These are phyloP conservation scores for Kalaharituber pfeilii DNA, from an alignment of 2,329 filamentous ascomycete genomes.

Conservation along the genomic window DNA sequence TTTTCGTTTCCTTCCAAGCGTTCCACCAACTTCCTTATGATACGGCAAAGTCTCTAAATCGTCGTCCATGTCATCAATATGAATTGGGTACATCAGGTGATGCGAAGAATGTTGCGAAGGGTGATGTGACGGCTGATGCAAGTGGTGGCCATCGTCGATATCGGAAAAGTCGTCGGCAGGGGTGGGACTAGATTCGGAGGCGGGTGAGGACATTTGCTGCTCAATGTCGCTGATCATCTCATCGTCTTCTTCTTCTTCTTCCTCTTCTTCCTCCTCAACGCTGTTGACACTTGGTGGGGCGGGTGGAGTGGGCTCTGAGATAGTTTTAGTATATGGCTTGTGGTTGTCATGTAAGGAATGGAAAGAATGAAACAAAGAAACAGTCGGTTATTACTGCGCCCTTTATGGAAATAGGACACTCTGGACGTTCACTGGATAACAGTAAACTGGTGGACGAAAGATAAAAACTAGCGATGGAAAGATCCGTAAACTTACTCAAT, in stretches of 20 bases:
- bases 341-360: not conserved
- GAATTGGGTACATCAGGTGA: not conserved
- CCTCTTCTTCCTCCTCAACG: conserved; percentile 15
- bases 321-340: too few species aligned
- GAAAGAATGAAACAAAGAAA: not conserved
- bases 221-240: conserved; percentile 16
- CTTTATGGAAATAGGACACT: too few species aligned
- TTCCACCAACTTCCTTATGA: conserved; percentile 7
- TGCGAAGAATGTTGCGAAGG: conserved; percentile 14
- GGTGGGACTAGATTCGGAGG: conserved; percentile 15
- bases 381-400: too few species aligned
- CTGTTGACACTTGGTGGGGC: conserved; percentile 16
- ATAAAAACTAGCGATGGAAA: not conserved
- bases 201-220: conserved; percentile 14
- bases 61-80: not conserved
- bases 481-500: not conserved
- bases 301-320: not conserved
- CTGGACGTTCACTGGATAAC: not conserved
- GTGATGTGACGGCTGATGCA: conserved; percentile 1
- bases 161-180: conserved; percentile 16
- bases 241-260: conserved; percentile 10
- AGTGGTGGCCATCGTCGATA: conserved; percentile 7
- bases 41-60: not conserved
- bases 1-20: conserved; percentile 16
- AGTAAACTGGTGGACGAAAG: not conserved